Evolutionary conservation across 2,329 filamentous ascomycete genomes (phyloP).

Genomic region (Phialemonium atrogriseum): DNA sequence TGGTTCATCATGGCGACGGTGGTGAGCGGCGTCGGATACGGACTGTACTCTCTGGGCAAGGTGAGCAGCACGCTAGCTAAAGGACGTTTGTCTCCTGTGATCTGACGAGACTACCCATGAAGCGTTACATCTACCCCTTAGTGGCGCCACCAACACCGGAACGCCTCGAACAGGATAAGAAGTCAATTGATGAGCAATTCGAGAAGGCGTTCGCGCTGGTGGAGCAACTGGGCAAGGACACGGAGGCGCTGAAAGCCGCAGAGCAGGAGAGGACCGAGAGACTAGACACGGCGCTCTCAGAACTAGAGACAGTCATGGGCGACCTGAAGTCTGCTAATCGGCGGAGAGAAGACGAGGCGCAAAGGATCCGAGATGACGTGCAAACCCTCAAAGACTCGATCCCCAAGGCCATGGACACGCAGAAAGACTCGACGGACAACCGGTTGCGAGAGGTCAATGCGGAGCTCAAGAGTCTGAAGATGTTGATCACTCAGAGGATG

Average conservation of each 20-base stretch:
- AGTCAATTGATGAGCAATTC: slow-evolving; percentile 86
- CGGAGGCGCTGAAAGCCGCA: slow-evolving; percentile 74
- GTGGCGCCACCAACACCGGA: slow-evolving; percentile 91
- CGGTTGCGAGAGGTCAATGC: slow-evolving; percentile 76
- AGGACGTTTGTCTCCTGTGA: not conserved
- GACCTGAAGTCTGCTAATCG: slow-evolving; percentile 76
- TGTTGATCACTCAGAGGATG: slow-evolving; percentile 63
- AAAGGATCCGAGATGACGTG: slow-evolving; percentile 80
- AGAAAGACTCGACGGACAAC: slow-evolving; percentile 75
- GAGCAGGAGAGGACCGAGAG: slow-evolving; percentile 79
- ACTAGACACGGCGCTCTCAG: slow-evolving; percentile 70
- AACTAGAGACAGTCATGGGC: slow-evolving; percentile 74
- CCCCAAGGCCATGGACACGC: slow-evolving; percentile 78
- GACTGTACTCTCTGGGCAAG: slow-evolving; percentile 80
- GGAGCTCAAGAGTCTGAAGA: slow-evolving; percentile 89
- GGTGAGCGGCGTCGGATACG: slow-evolving; percentile 81
- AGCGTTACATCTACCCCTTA: slow-evolving; percentile 86
- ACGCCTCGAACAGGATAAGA: slow-evolving; percentile 89
- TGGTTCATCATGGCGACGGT: slow-evolving; percentile 99
- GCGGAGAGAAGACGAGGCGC: slow-evolving; percentile 78
- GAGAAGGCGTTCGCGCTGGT: slow-evolving; percentile 84
- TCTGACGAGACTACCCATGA: not conserved
- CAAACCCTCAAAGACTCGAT: slow-evolving; percentile 74
- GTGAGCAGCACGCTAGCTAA: slow-evolving; percentile 31
- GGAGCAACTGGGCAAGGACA: slow-evolving; percentile 88